A percentile compares a stretch with the other conserved stretches of the same genome.
Evolutionary conservation across 2,329 filamentous ascomycete species (phyloP).

Genomic region (Pestalotiopsis sp.): DNA sequence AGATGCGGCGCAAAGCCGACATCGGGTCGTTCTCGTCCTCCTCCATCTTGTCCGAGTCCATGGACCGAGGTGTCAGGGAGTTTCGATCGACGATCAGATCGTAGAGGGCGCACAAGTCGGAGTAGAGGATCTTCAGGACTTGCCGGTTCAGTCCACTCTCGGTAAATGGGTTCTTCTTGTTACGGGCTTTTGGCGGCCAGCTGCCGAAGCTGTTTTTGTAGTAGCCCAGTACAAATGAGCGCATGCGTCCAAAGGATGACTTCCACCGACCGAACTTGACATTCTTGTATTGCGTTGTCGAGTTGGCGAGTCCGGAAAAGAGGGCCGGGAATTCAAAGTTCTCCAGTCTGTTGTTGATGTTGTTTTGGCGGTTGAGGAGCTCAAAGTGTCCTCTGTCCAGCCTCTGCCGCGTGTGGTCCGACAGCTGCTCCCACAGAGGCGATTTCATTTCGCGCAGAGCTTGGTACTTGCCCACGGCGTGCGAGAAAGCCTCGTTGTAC

Average conservation of each 20-base stretch:
- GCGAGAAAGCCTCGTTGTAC: slow-evolving; percentile 90
- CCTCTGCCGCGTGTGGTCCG: slow-evolving; percentile 72
- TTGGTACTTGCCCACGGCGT: slow-evolving; percentile 85
- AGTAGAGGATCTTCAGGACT: slow-evolving; percentile 80
- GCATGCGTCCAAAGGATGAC: slow-evolving; percentile 72
- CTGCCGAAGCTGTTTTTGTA: slow-evolving; percentile 62
- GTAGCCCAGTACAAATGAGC: slow-evolving; percentile 71
- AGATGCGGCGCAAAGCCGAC: slow-evolving; percentile 74
- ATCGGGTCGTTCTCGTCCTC: slow-evolving; percentile 57
- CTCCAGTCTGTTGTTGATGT: slow-evolving; percentile 73
- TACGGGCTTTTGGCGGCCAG: slow-evolving; percentile 90
- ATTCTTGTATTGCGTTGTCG: slow-evolving; percentile 75
- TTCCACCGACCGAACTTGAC: slow-evolving; percentile 88
- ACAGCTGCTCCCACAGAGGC: slow-evolving; percentile 72
- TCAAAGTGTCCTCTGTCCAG: slow-evolving; percentile 83
- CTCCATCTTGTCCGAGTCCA: slow-evolving; percentile 64
- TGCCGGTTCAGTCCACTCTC: slow-evolving; percentile 85
- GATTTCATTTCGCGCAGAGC: slow-evolving; percentile 69
- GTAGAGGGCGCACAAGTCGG: slow-evolving; percentile 84
- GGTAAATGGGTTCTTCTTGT: slow-evolving; percentile 88
- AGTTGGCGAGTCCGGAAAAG: slow-evolving; percentile 86
- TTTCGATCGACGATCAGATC: slow-evolving; percentile 84
- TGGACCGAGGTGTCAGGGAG: slow-evolving; percentile 75
- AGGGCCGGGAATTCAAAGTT: slow-evolving; percentile 91
- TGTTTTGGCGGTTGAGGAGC: slow-evolving; percentile 71